Evolutionary conservation across 192 early-diverging fungal species (phyloP).

Genomic region (Bifiguratus adelaidae): DNA sequence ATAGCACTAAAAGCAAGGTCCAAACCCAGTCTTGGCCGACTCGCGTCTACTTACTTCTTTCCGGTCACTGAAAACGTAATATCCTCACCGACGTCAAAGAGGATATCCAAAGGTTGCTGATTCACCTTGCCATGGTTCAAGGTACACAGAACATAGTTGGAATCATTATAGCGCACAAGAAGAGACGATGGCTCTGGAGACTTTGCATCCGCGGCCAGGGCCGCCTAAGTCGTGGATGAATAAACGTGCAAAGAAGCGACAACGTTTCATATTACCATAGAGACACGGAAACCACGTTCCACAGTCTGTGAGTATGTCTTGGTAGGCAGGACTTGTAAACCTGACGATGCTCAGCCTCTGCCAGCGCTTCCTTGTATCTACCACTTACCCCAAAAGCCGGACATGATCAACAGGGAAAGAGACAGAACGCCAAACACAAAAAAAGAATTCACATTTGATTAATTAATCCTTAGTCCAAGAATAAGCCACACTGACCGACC

Average conservation of each 20-base stretch:
- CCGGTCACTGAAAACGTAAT: constrained; percentile 68
- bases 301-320: constrained; percentile 73
- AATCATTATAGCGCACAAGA: constrained; percentile 54
- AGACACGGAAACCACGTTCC: constrained; percentile 67
- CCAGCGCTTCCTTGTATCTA: background rate
- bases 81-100: constrained; percentile 69
- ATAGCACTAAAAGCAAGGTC: constrained; percentile 20
- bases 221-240: constrained; percentile 38
- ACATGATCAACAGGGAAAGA: constrained; percentile 21
- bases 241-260: background rate
- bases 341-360: too few relatives aligned
- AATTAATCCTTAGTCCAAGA: too few relatives aligned
- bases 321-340: constrained; percentile 55
- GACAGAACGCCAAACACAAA: constrained; percentile 2
- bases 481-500: too few relatives aligned
- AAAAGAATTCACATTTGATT: constrained; percentile 14
- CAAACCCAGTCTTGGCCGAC: background rate
- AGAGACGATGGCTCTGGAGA: constrained; percentile 53
- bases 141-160: constrained; percentile 72
- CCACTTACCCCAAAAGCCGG: constrained; percentile 46
- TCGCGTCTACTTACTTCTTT: constrained; percentile 24
- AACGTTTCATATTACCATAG: constrained; percentile 44
- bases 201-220: constrained; percentile 42
- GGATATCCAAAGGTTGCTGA: constrained; percentile 61
- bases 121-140: constrained; percentile 62